Base-by-base conservation (phyloP, 768 basidiomycete species). In the Hericium erinaceus region DNA sequence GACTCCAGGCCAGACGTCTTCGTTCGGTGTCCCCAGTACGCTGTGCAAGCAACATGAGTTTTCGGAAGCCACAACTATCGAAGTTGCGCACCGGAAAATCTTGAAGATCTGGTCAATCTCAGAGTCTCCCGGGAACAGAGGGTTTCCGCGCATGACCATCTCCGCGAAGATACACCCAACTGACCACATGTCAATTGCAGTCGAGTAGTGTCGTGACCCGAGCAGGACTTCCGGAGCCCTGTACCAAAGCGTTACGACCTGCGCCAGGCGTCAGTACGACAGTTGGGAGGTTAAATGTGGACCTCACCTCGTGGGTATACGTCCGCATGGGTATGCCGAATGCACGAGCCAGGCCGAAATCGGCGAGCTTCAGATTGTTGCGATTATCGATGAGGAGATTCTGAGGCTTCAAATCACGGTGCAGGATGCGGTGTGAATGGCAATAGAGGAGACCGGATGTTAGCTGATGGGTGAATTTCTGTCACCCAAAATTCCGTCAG, bases 81-180 rank as follows among this genome's bases (percentile, higher is more conserved):
- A 44, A 24, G 44, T 20, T 48, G 70, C 79, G 54, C 60, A 95
- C 97, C 92, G 83, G 80, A 98, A 99, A 66, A 99, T 99, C 73
- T 92, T 88, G 82, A 98, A 98, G 62, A 98, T 98, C 76, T 99
- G 97, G 73, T 99, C 97, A 68, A 98, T 99, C 74, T 99, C 97
- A 26, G 97, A 98, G 74, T 99, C 97, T 4, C 97, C 97, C 22
- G 97, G 95, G 80, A 99, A 99, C 12, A 98, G 77, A 2, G 95
- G 82, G 68, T 85, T 72, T 63, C 89, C 89, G 59, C 83, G 80
- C 88, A 95, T 91, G 55, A 92, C 87, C 95, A 98, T 98, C 75
- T 99, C 97, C 8, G 95, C 95, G 67, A 97, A 92, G 69, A 99
- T 98, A 68, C 95, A 98, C 0, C 89, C 97, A 20, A 99, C 95